Conservation (phyloP, 2,329 filamentous ascomycete genomes). For the Leptographium lundbergii region DNA sequence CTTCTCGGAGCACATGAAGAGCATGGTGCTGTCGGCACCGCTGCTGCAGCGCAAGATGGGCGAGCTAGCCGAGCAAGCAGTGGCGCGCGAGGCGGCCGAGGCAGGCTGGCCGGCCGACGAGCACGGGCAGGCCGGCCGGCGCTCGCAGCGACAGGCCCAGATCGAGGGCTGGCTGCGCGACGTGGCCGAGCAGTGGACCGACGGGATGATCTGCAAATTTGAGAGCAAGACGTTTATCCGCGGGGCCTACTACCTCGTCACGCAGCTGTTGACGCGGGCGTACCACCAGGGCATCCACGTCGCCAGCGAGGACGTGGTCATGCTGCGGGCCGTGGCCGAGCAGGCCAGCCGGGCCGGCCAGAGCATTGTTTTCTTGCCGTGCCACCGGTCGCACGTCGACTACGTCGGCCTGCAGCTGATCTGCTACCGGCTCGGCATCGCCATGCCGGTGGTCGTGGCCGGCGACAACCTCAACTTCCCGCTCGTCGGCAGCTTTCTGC, state of each 20-base stretch:
- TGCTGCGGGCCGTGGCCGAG: constrained; percentile 69
- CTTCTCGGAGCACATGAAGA: constrained; percentile 84
- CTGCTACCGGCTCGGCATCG: constrained; percentile 84
- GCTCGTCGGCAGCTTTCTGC: constrained; percentile 75
- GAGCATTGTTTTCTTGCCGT: constrained; percentile 90
- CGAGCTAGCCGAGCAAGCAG: constrained; percentile 61
- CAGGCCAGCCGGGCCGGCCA: constrained; percentile 77
- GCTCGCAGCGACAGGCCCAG: constrained; percentile 43
- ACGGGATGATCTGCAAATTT: constrained; percentile 98
- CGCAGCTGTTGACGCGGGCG: constrained; percentile 78
- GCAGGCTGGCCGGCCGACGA: constrained; percentile 34
- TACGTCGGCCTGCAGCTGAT: constrained; percentile 93
- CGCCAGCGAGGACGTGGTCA: constrained; percentile 82
- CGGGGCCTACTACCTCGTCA: constrained; percentile 77
- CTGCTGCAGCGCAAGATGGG: constrained; percentile 63
- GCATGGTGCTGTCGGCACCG: constrained; percentile 59
- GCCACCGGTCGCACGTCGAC: constrained; percentile 89
- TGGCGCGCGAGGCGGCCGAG: constrained; percentile 65
- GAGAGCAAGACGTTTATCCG: constrained; percentile 89
- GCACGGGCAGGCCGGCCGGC: constrained; percentile 25
- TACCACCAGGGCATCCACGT: constrained; percentile 98
- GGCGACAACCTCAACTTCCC: constrained; percentile 97
- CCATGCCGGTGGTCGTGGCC: constrained; percentile 80
- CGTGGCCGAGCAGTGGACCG: constrained; percentile 75
- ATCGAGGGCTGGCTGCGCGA: constrained; percentile 65